Evolutionary conservation across 164 flowering plant genomes (phyloP), one percentile per base, ranked within the genome.

Genomic region (Chimonanthus praecox): DNA sequence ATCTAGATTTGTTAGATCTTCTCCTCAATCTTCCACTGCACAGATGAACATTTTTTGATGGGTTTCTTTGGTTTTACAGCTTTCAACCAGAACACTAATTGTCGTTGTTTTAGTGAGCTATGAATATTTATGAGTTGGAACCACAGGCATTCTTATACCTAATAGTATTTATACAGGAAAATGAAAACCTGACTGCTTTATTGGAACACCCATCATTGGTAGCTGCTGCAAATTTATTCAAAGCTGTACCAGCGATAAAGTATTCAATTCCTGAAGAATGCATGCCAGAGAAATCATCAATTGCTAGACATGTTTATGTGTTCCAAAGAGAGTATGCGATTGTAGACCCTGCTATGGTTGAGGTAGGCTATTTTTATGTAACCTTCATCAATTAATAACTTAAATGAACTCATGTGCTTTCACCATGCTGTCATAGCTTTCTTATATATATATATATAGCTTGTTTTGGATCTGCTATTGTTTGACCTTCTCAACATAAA

Each of bases 261-360:
- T 72, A 89, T n/a, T 83, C 91, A 43, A 47, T 47, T 69, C 67
- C 74, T 65, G 83, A 76, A 70, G 80, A 76, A 43, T 64, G 79
- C 13, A 73, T 60, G 72, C 21, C 58, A 2, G 83, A 58, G 67
- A 74, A 67, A 21, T 49, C 82, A 69, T 60, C 62, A 11, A 71
- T 9, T 4, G 69, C 71, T 13, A 92, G 80, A 80, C 85, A 77
- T 84, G 96, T 95, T 67, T 92, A 95, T 76, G 48, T 95, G 16
- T 95, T 92, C 70, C 99, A 95, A 78, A 87, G 96, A 82, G 98
- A 95, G 84, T 95, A 83, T 81, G 99, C 98, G n/a, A 91, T 92
- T 2, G 94, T 92, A 44, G 82, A 95, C 76, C 99, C 98, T 79
- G 82, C 86, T 8, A 78, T 84, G 65, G 96, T 91, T 6, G 84